phyloP scores from a whole-genome alignment of 495 filamentous ascomycete species.

The Podospora pseudocomata region DNA sequence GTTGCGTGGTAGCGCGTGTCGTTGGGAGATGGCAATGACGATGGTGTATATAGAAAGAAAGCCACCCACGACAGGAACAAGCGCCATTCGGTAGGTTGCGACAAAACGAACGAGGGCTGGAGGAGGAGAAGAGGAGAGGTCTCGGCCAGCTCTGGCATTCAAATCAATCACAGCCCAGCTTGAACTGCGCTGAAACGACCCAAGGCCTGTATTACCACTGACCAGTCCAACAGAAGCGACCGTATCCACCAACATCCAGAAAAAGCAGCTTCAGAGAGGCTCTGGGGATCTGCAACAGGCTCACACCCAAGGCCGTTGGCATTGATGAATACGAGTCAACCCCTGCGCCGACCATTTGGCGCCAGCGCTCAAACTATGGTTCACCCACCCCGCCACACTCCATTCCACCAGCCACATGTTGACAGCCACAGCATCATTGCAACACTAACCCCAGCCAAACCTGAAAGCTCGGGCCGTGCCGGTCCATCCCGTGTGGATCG shows the following conservation, averaged over 20 bases:
- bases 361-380: background rate
- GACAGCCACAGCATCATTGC: background rate
- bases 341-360: background rate
- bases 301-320: background rate
- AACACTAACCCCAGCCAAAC: no score
- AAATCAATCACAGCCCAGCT: background rate
- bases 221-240: background rate
- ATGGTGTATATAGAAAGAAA: background rate
- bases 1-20: background rate
- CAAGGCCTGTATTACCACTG: background rate
- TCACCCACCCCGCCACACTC: background rate
- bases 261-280: background rate
- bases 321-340: constrained; percentile 1
- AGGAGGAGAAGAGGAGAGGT: background rate
- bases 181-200: background rate
- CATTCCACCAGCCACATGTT: background rate
- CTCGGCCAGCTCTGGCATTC: background rate
- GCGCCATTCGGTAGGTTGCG: background rate
- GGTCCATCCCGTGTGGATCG: no score
- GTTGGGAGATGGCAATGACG: background rate
- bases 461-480: no score
- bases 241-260: background rate
- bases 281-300: background rate
- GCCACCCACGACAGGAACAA: background rate
- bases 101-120: background rate